Base-by-base conservation (phyloP, 1,284 basidiomycete genomes). In the Meripilus lineatus region DNA sequence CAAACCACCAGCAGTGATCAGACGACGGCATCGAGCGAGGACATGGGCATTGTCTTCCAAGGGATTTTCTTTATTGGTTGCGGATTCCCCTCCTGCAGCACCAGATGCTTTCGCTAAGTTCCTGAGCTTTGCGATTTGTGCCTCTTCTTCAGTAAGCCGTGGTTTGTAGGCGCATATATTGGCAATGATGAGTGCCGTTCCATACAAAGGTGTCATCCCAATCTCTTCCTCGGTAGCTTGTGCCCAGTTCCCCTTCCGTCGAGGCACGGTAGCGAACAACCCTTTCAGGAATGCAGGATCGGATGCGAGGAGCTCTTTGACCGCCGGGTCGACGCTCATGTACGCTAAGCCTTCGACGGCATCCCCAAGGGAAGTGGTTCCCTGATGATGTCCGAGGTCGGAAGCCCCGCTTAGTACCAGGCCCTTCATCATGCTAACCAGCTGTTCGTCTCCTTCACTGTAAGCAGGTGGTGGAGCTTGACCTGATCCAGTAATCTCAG, bases 301-400 rank as follows among this genome's bases (percentile, higher is more conserved):
- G 13, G 66, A 65, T 13, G 80, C 75, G 34, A 93, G 65, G 24
- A 62, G 58, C 50, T 84, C 81, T 62, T 90, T 89, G 50, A 89
- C 70, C 1, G 63, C 50, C 0, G 88, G 71, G 49, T 81, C 76
- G 25, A 77, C 68, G 47, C 81, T 88, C 45, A 93, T 76, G 61
- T 93, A 89, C 6, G 87, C 87, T 41, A 96, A 66, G 0, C 84
- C 90, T 66, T 96, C 93, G 15, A 93, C 68, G 5, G 80, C 81
- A 50, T 89, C 84, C 6, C 71, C 63, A 23, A 75, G 57, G 30
- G 75, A 74, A 69, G 61, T 11, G 58, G 51, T 28, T 38, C 38
- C 14, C 34, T 34, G 15, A 17, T 66, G 53, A 30, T 66, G 61
- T 17, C n/a, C n/a, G n/a, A n/a, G n/a, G n/a, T n/a, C n/a, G n/a